Conservation (phyloP, 371 early-diverging fungal species). For the Basidiobolus meristosporus region DNA sequence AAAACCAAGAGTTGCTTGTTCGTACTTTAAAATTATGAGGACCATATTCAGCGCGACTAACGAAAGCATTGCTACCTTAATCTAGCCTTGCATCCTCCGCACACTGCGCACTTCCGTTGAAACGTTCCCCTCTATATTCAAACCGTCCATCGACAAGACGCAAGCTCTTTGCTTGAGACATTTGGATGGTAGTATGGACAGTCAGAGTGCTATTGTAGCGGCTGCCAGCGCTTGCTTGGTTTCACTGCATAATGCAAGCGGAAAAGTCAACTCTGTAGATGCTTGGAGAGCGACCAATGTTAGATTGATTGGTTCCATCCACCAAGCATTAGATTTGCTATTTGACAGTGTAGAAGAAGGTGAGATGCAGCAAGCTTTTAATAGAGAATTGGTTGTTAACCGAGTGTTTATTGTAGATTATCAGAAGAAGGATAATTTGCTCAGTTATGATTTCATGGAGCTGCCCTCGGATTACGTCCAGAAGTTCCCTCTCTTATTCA, state of each 20-base stretch:
- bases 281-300: conserved; percentile 22
- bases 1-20: conserved; percentile 24
- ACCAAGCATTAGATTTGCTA: conserved; percentile 20
- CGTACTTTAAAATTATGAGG: neutral
- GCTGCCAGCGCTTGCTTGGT: conserved; percentile 20
- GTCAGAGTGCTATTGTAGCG: conserved; percentile 10
- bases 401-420: too few species aligned
- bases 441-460: too few species aligned
- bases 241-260: conserved; percentile 15
- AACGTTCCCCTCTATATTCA: conserved; percentile 28
- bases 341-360: conserved; percentile 39
- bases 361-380: conserved; percentile 2
- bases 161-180: conserved; percentile 25
- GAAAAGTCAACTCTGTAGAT: conserved; percentile 16
- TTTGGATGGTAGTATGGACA: conserved; percentile 19
- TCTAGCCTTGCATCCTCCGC: too few species aligned
- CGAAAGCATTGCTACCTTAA: too few species aligned
- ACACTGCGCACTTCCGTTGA: conserved; percentile 9
- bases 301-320: conserved; percentile 23
- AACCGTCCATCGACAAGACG: conserved; percentile 21
- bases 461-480: too few species aligned
- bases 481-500: too few species aligned
- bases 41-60: too few species aligned
- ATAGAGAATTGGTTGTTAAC: too few species aligned
- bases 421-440: too few species aligned